Evolutionary conservation across 2,329 filamentous ascomycete species (phyloP).

Genomic region (Leptographium flavum): DNA sequence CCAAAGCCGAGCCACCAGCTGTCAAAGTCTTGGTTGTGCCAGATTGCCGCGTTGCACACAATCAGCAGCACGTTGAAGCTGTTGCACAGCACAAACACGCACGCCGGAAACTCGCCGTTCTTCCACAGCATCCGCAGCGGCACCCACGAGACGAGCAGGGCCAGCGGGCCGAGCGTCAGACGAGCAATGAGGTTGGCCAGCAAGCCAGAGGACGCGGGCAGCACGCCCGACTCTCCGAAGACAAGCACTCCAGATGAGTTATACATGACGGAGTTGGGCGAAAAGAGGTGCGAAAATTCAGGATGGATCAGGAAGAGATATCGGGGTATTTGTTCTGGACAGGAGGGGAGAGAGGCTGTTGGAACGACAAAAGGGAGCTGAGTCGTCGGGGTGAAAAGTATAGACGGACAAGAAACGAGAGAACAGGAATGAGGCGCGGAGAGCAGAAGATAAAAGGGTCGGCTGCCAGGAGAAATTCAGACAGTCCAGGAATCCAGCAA

Average conservation of each 20-base stretch:
- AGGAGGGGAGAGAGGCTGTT: no score
- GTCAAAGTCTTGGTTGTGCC: slow-evolving; percentile 34
- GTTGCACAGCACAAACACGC: slow-evolving; percentile 31
- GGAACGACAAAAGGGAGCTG: no score
- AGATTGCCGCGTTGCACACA: slow-evolving; percentile 35
- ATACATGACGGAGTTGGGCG: no score
- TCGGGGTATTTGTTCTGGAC: no score
- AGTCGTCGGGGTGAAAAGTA: no score
- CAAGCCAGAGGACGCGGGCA: slow-evolving; percentile 11
- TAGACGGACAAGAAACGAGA: no score
- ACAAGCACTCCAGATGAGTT: slow-evolving; percentile 2
- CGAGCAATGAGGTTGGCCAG: slow-evolving; percentile 32
- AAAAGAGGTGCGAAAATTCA: no score
- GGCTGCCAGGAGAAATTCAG: no score
- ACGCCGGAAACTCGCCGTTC: slow-evolving; percentile 39
- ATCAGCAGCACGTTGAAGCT: slow-evolving; percentile 32
- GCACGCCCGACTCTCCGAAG: slow-evolving; percentile 3
- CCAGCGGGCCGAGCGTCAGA: slow-evolving; percentile 30
- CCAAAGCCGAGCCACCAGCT: slow-evolving; percentile 37
- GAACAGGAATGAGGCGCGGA: no score
- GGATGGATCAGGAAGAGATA: no score
- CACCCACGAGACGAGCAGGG: slow-evolving; percentile 32
- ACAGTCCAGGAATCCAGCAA: no score
- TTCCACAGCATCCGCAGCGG: slow-evolving; percentile 35
- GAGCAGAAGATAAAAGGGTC: no score